phyloP scores from a whole-genome alignment of 148 eudicot species.

The Cornus florida region DNA sequence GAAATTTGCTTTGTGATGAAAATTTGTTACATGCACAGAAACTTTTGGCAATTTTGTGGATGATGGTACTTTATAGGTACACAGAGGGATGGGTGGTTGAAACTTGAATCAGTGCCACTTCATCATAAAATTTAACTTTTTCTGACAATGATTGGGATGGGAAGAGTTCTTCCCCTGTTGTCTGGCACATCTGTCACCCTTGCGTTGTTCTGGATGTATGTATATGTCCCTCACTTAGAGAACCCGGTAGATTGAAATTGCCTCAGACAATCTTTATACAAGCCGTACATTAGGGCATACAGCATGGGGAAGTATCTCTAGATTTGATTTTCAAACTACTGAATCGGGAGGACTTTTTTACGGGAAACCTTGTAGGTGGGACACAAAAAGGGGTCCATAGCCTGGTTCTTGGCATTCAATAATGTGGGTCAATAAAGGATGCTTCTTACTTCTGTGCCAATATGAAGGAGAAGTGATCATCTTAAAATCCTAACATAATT shows the following conservation, averaged over 20 bases:
- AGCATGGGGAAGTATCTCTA: constrained; percentile 1
- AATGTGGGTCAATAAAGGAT: not conserved
- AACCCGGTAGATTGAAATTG: not conserved
- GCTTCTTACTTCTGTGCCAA: not conserved
- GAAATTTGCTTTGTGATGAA: not conserved
- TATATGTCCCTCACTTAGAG: not conserved
- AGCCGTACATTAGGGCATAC: not conserved
- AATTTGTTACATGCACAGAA: constrained; percentile 2
- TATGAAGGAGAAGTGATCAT: not conserved
- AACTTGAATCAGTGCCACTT: not conserved
- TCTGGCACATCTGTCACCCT: not conserved
- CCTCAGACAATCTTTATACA: not conserved
- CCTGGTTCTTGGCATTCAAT: not conserved
- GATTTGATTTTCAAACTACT: not conserved
- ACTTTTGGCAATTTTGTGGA: not conserved
- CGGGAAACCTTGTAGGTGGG: not conserved
- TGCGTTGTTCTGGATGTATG: not conserved
- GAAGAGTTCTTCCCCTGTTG: not conserved
- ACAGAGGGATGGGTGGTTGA: not conserved
- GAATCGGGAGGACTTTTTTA: not conserved
- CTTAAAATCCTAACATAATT: not conserved
- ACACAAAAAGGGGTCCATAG: not conserved
- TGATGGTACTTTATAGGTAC: not conserved
- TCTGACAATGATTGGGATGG: not conserved
- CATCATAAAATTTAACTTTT: not conserved